Evolutionary conservation across 2,329 filamentous ascomycete genomes (phyloP), one percentile per base, ranked within the genome.

Genomic region (Cucurbitaria berberidis): DNA sequence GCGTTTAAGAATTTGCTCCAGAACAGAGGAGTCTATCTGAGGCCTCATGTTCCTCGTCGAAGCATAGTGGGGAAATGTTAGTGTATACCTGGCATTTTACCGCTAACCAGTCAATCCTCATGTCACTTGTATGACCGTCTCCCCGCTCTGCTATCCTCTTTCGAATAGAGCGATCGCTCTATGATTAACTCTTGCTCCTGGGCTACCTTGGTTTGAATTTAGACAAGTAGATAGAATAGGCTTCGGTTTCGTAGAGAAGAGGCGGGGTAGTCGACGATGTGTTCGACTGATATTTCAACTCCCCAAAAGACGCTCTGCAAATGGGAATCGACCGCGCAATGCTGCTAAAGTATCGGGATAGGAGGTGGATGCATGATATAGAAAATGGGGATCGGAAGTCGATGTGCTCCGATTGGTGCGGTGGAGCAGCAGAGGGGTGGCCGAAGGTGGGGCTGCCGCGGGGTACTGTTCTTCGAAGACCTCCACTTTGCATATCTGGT

Each of bases 131-230:
- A 56, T n/a, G 1, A 54, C 32, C 16, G 51, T 35, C 24, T 61
- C 58, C 0, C 42, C 47, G 39, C 1, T 51, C 32, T 24, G n/a
- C 58, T 34, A 30, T 60, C 58, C 7, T 55, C 49, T 26, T 54
- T 60, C 5, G 46, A 47, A 30, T 60, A 58, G 39, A 57, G 58
- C 1, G 52, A 55, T 10, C 55, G 48, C 34, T 60, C 58, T 5
- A 55, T 40, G 5, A 54, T 52, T 4, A 58, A 26, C 27, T 58
- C 58, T 18, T 50, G 22, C 1, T 44, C 30, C 3, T 47, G 40
- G 0, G 40, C 44, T n/a, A 58, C 16, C 0, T 54, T 47, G 13
- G 7, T 34, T 9, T 19, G 27, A 53, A 60, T 1, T 30, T 49
- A 2, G 46, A 19, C 3, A 48, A 32, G 21, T 55, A 55, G 8